Base-by-base conservation (phyloP, 1,284 basidiomycete species). In the Serendipita sp. region DNA sequence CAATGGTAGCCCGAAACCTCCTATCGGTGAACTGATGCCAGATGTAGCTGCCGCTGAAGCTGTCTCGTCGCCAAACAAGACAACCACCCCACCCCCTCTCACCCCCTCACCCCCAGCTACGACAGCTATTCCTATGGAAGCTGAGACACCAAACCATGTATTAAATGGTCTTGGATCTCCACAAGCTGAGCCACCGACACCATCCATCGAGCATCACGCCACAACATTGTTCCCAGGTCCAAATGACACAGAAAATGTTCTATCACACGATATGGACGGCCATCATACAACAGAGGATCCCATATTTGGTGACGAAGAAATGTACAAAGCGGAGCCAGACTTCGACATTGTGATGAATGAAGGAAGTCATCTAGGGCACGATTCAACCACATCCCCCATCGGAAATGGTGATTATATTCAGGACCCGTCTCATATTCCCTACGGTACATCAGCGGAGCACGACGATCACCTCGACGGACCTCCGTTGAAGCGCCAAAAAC, bases 21-120 rank as follows among this genome's bases (percentile, higher is more conserved):
- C 75, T 30, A 67, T 75, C n/a, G 74, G 76, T 44, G 74, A 81
- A 67, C 71, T 75, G 6, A 68, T 77, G 53, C 74, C 79, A 63
- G 84, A 86, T 71, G 76, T 84, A 62, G 74, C 75, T 69, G 78
- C 78, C 75, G 75, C 72, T 30, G 76, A 77, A 68, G 70, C 74
- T n/a, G 22, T 32, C 8, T 35, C 22, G 32, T 58, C 53, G n/a
- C 53, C 53, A 30, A 58, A 30, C 26, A 58, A 58, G 26, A n/a
- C 32, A 4, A 22, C 17, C 3, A 58, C 53, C 30, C 53, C 53
- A 0, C 53, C 53, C 22, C 53, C 53, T 58, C 32, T 32, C 26
- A 58, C 53, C 8, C 53, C 53, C 30, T 58, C 53, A 4, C 53
- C 53, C 22, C 22, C 53, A 17, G 30, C 26, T 8, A 22, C 32